Conservation (phyloP, 2,329 filamentous ascomycete species). For the Colletotrichum sp. region DNA sequence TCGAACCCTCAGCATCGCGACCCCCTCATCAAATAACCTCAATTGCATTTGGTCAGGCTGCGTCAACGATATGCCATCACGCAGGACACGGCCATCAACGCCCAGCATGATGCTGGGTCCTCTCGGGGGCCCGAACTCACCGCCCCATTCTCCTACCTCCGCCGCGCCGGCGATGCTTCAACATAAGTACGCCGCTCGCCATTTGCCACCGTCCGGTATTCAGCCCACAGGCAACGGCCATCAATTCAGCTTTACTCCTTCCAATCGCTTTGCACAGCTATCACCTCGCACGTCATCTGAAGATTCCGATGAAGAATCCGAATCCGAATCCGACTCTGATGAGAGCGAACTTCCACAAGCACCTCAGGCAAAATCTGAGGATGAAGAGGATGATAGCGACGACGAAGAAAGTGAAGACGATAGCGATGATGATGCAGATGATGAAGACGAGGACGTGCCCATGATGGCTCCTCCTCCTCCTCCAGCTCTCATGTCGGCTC, state of each 20-base stretch:
- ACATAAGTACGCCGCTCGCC: slow-evolving; percentile 34
- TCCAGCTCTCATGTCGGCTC: slow-evolving; percentile 10
- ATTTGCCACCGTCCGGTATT: slow-evolving; percentile 43
- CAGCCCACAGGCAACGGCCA: slow-evolving; percentile 46
- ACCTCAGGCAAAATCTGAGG: background rate
- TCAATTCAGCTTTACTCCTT: slow-evolving; percentile 42
- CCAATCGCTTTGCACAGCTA: slow-evolving; percentile 29
- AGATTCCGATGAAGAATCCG: slow-evolving; percentile 22
- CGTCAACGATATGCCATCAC: slow-evolving; percentile 29
- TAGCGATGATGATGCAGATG: background rate
- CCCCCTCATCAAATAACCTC: background rate
- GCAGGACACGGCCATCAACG: slow-evolving; percentile 44
- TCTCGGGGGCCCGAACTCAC: slow-evolving; percentile 47
- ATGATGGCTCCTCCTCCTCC: slow-evolving; percentile 4
- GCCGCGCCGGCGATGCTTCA: slow-evolving; percentile 35
- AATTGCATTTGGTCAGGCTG: background rate
- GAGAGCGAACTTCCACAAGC: background rate
- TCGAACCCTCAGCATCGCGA: background rate
- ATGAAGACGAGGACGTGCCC: slow-evolving; percentile 8
- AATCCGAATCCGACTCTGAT: background rate
- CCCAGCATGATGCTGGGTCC: slow-evolving; percentile 43
- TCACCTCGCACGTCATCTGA: slow-evolving; percentile 36
- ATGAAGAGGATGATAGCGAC: slow-evolving; percentile 10
- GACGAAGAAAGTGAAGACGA: slow-evolving; percentile 10
- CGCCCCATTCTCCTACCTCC: slow-evolving; percentile 51